phyloP scores from a whole-genome alignment of 1,139 yeast genomes.

The Nakaseomyces sp. region DNA sequence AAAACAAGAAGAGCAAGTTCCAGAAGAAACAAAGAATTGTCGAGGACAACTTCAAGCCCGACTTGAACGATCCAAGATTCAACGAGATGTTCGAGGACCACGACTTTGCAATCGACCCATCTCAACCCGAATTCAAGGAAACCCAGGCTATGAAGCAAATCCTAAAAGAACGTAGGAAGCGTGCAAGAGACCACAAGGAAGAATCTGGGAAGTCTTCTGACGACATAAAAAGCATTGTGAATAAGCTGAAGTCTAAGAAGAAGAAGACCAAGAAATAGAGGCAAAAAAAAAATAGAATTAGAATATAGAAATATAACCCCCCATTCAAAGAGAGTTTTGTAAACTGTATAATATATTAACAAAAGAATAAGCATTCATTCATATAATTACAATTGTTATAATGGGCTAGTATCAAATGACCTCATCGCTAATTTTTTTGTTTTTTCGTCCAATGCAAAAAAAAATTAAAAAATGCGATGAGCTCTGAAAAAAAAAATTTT shows the following conservation, averaged over 20 bases:
- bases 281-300: background rate
- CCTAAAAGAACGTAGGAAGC: conserved; percentile 61
- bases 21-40: conserved; percentile 42
- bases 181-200: conserved; percentile 30
- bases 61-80: conserved; percentile 78
- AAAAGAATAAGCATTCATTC: no score
- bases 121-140: conserved; percentile 78
- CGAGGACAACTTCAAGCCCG: conserved; percentile 59
- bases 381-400: no score
- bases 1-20: conserved; percentile 43
- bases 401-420: no score
- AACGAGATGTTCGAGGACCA: conserved; percentile 78
- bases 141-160: conserved; percentile 81
- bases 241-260: conserved; percentile 23
- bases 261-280: conserved; percentile 18
- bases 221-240: conserved; percentile 21
- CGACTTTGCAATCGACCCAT: conserved; percentile 87
- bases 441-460: background rate
- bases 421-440: background rate
- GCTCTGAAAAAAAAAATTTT: background rate
- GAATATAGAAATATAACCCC: no score
- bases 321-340: no score
- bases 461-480: background rate
- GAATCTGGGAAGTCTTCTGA: conserved; percentile 8
- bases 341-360: background rate